These are phyloP conservation scores for Talaromyces nanjingensis DNA, from an alignment of 495 filamentous ascomycete species.

Conservation along the genomic window DNA sequence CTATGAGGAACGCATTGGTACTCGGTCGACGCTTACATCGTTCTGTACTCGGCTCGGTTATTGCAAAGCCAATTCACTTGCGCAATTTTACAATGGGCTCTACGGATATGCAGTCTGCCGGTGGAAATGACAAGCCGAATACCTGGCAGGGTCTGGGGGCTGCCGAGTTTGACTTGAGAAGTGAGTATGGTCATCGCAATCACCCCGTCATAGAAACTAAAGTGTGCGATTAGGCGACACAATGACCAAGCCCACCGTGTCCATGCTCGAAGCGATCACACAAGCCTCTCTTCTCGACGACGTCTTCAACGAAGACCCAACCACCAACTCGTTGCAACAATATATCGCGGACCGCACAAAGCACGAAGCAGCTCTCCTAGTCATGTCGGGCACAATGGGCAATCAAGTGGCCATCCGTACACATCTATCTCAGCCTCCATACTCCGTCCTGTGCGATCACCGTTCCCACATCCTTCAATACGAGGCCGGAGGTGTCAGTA, in stretches of 20 bases:
- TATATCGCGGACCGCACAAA: constrained; percentile 57
- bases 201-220: neutral
- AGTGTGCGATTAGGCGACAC: constrained; percentile 49
- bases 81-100: constrained; percentile 21
- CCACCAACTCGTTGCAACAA: constrained; percentile 57
- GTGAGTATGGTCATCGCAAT: constrained; percentile 4
- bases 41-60: neutral
- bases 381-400: constrained; percentile 85
- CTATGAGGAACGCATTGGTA: constrained; percentile 8
- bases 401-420: constrained; percentile 46
- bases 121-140: constrained; percentile 21
- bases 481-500: constrained; percentile 45
- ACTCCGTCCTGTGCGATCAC: constrained; percentile 41
- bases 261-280: constrained; percentile 56
- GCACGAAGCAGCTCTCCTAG: constrained; percentile 65
- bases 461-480: constrained; percentile 41
- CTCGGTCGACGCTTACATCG: constrained; percentile 13
- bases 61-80: constrained; percentile 14
- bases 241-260: constrained; percentile 64
- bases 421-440: constrained; percentile 42
- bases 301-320: constrained; percentile 66
- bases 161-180: constrained; percentile 56
- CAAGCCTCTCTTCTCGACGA: constrained; percentile 55
- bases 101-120: neutral
- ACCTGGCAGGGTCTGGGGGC: constrained; percentile 55